phyloP scores from a whole-genome alignment of 495 filamentous ascomycete species.

The Aspergillus sparsus region DNA sequence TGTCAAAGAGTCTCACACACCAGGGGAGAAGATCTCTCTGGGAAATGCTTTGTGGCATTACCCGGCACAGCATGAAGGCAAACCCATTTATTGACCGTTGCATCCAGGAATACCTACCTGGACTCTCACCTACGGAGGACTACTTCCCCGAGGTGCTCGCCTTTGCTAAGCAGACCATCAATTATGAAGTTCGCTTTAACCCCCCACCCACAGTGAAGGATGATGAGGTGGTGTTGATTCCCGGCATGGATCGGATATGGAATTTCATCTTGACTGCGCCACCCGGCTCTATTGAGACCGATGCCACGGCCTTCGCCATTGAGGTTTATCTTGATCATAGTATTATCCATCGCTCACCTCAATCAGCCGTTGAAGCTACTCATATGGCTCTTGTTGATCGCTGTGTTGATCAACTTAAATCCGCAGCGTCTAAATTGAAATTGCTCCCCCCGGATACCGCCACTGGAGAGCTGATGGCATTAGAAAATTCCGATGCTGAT shows the following conservation, averaged over 20 bases:
- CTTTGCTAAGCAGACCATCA: conserved; percentile 62
- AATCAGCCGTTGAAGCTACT: conserved; percentile 60
- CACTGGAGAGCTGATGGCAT: conserved; percentile 42
- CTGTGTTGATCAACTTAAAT: conserved; percentile 72
- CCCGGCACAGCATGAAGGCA: conserved; percentile 41
- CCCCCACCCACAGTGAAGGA: conserved; percentile 40
- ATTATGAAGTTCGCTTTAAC: conserved; percentile 49
- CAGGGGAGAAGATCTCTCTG: conserved; percentile 63
- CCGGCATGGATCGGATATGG: conserved; percentile 80
- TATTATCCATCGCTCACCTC: conserved; percentile 42
- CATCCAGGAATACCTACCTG: conserved; percentile 65
- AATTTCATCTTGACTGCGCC: conserved; percentile 73
- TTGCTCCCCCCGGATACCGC: conserved; percentile 35
- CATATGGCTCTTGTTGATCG: conserved; percentile 76
- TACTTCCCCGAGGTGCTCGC: conserved; percentile 67
- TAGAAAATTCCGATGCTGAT: conserved; percentile 45
- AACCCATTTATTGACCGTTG: conserved; percentile 70
- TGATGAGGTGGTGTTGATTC: conserved; percentile 52
- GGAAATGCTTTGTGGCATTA: conserved; percentile 60
- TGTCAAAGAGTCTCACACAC: conserved; percentile 54
- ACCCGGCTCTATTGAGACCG: conserved; percentile 64
- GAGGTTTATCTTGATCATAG: conserved; percentile 68
- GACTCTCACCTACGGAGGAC: conserved; percentile 59
- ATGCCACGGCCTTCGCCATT: conserved; percentile 69
- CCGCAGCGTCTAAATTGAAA: conserved; percentile 64